phyloP scores from a whole-genome alignment of 2,329 filamentous ascomycete species.

The Aspergillus viridinutans region DNA sequence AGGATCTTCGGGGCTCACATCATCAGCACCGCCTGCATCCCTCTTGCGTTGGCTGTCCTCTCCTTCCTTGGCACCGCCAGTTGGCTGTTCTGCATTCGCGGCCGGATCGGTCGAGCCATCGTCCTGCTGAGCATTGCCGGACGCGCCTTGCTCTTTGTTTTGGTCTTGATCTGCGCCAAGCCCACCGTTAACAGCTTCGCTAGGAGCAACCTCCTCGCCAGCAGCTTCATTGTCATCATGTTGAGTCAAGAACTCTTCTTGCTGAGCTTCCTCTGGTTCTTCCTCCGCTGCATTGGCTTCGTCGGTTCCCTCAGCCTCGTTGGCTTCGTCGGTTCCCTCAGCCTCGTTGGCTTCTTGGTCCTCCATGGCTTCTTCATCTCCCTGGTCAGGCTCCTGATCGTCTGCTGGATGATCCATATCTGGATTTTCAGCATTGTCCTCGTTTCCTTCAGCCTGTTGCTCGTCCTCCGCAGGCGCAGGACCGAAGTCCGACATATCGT shows the following conservation, averaged over 20 bases:
- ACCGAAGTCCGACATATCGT: constrained; percentile 45
- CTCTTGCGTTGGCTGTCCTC: constrained; percentile 35
- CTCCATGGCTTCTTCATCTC: constrained; percentile 40
- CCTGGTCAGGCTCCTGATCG: constrained; percentile 28
- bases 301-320: constrained; percentile 46
- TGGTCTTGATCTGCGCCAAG: constrained; percentile 38
- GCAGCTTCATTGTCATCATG: constrained; percentile 50
- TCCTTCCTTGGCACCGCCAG: constrained; percentile 38
- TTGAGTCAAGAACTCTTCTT: constrained; percentile 43
- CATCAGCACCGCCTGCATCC: constrained; percentile 35
- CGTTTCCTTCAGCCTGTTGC: constrained; percentile 27
- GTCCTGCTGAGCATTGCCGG: constrained; percentile 40
- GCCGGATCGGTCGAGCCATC: constrained; percentile 43
- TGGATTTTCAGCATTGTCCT: constrained; percentile 28
- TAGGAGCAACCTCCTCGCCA: constrained; percentile 50
- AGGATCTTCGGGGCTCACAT: constrained; percentile 34
- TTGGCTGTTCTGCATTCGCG: constrained; percentile 44
- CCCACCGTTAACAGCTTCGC: constrained; percentile 38
- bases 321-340: constrained; percentile 45
- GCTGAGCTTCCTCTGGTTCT: constrained; percentile 52
- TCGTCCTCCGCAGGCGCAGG: constrained; percentile 35
- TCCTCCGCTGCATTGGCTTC: constrained; percentile 39
- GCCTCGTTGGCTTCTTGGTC: constrained; percentile 42
- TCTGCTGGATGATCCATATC: constrained; percentile 28
- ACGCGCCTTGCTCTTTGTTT: constrained; percentile 45